phyloP scores from a whole-genome alignment of 1,284 basidiomycete species.

The Macrocystidia cucumis region DNA sequence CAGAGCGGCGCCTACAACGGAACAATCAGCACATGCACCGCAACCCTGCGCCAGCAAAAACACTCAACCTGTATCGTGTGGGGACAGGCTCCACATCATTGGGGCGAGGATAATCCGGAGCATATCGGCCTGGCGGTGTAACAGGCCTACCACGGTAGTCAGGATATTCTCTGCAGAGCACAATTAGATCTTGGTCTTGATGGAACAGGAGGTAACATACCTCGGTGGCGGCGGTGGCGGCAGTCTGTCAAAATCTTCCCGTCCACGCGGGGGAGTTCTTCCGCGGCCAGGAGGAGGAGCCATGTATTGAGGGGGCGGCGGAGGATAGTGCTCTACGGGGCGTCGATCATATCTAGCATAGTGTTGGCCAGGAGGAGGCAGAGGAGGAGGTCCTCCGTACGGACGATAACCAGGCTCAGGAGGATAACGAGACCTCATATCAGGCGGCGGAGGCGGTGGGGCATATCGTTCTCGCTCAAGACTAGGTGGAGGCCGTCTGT shows the following conservation, averaged over 20 bases:
- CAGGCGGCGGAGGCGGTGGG: conserved; percentile 27
- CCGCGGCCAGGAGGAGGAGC: conserved; percentile 44
- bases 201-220: conserved; percentile 12
- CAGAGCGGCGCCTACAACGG: conserved; percentile 55
- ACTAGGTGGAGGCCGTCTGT: conserved; percentile 44
- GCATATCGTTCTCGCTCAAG: conserved; percentile 40
- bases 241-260: conserved; percentile 48
- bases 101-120: conserved; percentile 44
- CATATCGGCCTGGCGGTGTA: conserved; percentile 45
- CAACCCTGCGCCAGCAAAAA: not conserved
- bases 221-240: conserved; percentile 25
- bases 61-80: conserved; percentile 36
- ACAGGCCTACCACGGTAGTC: conserved; percentile 48
- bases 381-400: conserved; percentile 32
- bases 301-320: conserved; percentile 24
- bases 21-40: not conserved
- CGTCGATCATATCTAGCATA: conserved; percentile 61
- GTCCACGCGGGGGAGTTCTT: conserved; percentile 44
- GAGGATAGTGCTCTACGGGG: conserved; percentile 29
- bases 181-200: conserved; percentile 4
- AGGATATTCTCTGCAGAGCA: conserved; percentile 25
- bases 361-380: conserved; percentile 30
- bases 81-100: conserved; percentile 23
- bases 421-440: conserved; percentile 42
- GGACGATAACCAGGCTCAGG: conserved; percentile 32